A percentile compares a stretch with the other conserved stretches of the same genome.
phyloP scores from a whole-genome alignment of 192 early-diverging fungal species.

The Gryganskiella cystojenkinii region DNA sequence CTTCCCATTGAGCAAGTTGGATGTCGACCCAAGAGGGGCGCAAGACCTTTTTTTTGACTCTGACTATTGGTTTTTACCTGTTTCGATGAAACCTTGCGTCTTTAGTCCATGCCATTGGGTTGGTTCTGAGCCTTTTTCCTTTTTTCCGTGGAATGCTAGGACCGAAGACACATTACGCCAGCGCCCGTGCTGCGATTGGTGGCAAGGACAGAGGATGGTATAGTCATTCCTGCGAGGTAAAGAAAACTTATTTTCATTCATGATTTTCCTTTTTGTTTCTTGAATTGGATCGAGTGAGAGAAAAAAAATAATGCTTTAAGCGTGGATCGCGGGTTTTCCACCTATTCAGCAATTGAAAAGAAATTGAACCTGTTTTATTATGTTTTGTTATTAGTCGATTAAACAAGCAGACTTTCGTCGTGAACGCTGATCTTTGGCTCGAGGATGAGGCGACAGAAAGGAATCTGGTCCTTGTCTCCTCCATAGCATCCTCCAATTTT shows the following conservation, averaged over 20 bases:
- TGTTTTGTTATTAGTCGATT: no score
- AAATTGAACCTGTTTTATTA: no score
- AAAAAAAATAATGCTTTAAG: no score
- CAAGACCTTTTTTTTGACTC: no score
- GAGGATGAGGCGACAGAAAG: slow-evolving; percentile 55
- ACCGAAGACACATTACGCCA: slow-evolving; percentile 71
- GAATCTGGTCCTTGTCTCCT: slow-evolving; percentile 56
- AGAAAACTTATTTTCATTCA: slow-evolving; percentile 13
- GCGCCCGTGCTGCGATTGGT: slow-evolving; percentile 72
- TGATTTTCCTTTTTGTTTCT: not conserved
- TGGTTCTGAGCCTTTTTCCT: not conserved
- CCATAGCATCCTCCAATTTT: slow-evolving; percentile 25
- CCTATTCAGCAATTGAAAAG: no score
- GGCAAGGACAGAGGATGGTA: slow-evolving; percentile 49
- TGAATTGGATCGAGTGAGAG: no score
- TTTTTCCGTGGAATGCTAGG: slow-evolving; percentile 42
- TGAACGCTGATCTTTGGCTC: slow-evolving; percentile 61
- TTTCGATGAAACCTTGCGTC: no score
- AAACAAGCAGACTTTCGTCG: slow-evolving; percentile 54
- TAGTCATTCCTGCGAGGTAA: slow-evolving; percentile 43
- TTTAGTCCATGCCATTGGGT: no score
- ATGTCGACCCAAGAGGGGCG: no score
- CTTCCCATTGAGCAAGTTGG: no score
- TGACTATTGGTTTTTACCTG: no score
- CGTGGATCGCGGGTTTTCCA: no score